These are phyloP conservation scores for sunflower (Helianthus annuus) DNA, from an alignment of 129 eudicot genomes.

Conservation along the genomic window DNA sequence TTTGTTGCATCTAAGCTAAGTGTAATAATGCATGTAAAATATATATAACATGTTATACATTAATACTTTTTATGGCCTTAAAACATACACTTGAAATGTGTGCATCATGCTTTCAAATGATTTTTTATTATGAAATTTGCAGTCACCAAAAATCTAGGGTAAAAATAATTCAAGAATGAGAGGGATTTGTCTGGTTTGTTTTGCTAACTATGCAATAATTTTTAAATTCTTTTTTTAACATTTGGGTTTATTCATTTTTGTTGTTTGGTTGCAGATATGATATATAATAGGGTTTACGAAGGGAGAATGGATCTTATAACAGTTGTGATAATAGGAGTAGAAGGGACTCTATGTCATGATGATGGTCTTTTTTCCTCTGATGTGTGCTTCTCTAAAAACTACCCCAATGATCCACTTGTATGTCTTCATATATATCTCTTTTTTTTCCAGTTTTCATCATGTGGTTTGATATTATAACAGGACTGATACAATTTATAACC, in stretches of 20 bases:
- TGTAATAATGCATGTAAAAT: no score
- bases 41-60: no score
- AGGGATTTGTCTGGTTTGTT: conserved; percentile 65
- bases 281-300: conserved; percentile 85
- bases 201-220: background rate
- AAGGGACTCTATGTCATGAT: conserved; percentile 90
- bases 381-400: no score
- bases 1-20: no score
- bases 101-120: no score
- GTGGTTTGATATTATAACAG: no score
- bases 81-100: no score
- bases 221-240: no score
- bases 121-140: conserved; percentile 8
- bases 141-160: conserved; percentile 56
- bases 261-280: conserved; percentile 43
- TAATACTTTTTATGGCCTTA: no score
- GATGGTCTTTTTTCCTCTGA: conserved; percentile 91
- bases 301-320: conserved; percentile 87
- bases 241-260: background rate
- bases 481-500: no score
- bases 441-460: no score
- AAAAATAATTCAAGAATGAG: conserved; percentile 64
- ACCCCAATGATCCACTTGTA: conserved; percentile 61
- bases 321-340: conserved; percentile 82
- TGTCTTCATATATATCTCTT: no score